A percentile compares a stretch with the other conserved stretches of the same genome.
These are phyloP conservation scores for Allantophomopsis lycopodina DNA, from an alignment of 2,329 filamentous ascomycete species.

Conservation along the genomic window DNA sequence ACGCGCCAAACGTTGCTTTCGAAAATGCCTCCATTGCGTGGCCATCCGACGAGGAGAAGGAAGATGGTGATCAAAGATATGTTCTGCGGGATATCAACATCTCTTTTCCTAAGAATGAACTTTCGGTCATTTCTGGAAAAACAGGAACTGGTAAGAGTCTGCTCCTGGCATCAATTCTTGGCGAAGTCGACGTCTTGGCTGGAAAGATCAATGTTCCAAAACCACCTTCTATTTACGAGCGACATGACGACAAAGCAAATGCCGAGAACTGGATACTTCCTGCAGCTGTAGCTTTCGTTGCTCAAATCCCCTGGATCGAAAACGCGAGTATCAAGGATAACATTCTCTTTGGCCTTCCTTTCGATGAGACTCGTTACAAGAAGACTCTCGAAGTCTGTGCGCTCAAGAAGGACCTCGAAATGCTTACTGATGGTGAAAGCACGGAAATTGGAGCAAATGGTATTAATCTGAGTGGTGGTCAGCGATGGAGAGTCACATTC, in stretches of 20 bases:
- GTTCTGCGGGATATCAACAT: slow-evolving; percentile 50
- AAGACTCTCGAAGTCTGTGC: slow-evolving; percentile 62
- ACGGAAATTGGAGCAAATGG: slow-evolving; percentile 79
- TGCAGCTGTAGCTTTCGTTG: slow-evolving; percentile 58
- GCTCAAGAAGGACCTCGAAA: slow-evolving; percentile 60
- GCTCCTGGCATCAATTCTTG: slow-evolving; percentile 58
- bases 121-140: slow-evolving; percentile 64
- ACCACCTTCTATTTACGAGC: slow-evolving; percentile 33
- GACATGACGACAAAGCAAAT: slow-evolving; percentile 48
- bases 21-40: slow-evolving; percentile 58
- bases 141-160: slow-evolving; percentile 71
- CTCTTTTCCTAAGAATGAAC: slow-evolving; percentile 51
- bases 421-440: slow-evolving; percentile 61
- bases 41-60: slow-evolving; percentile 53
- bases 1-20: slow-evolving; percentile 48
- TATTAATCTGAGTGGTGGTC: slow-evolving; percentile 72
- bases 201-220: slow-evolving; percentile 44
- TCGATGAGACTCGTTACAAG: slow-evolving; percentile 53
- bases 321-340: slow-evolving; percentile 70
- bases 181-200: slow-evolving; percentile 56
- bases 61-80: slow-evolving; percentile 45
- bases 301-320: slow-evolving; percentile 76
- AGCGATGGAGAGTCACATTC: slow-evolving; percentile 71
- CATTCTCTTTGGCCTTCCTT: slow-evolving; percentile 63
- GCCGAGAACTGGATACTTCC: slow-evolving; percentile 53